These are phyloP conservation scores for Globisporangium camurandrum DNA, from an alignment of 352 stramenopile genomes.

Conservation along the genomic window DNA sequence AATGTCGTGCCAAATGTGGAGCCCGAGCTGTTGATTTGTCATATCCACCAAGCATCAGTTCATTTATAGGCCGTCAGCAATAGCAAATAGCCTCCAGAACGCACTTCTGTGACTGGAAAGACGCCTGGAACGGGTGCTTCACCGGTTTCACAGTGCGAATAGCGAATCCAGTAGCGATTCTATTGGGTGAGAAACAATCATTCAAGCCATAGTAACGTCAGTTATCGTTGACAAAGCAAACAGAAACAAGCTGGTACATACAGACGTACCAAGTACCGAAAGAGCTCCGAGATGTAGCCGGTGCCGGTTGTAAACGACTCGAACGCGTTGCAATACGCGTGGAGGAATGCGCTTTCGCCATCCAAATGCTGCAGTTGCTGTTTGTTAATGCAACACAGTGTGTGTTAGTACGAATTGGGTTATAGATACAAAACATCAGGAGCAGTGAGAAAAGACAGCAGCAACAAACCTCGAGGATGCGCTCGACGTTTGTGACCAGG, in stretches of 20 bases:
- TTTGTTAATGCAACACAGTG: neutral
- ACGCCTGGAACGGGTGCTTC: constrained; percentile 78
- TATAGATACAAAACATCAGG: neutral
- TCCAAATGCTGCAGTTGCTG: constrained; percentile 48
- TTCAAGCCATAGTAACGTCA: neutral
- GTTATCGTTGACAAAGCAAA: neutral
- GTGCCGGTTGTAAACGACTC: constrained; percentile 66
- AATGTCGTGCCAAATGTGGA: constrained; percentile 84
- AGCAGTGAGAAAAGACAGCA: too few relatives aligned
- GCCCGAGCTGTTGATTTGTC: constrained; percentile 53
- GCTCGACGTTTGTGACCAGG: constrained; percentile 60
- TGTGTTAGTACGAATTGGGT: neutral
- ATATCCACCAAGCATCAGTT: too few relatives aligned
- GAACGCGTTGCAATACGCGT: constrained; percentile 61
- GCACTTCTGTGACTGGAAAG: constrained; percentile 76
- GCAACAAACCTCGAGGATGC: constrained; percentile 35
- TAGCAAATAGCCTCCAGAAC: too few relatives aligned
- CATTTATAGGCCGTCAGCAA: too few relatives aligned
- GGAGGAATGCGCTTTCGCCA: constrained; percentile 61
- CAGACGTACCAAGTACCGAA: constrained; percentile 52
- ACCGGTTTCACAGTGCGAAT: constrained; percentile 78
- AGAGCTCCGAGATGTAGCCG: constrained; percentile 78
- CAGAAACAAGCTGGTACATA: neutral
- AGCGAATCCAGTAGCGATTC: constrained; percentile 86
- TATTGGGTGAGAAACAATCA: constrained; percentile 7